Percentiles rank a stretch among this genome's conserved stretches.
Conservation (phyloP, 768 basidiomycete genomes). For the Termitomyces sp. region DNA sequence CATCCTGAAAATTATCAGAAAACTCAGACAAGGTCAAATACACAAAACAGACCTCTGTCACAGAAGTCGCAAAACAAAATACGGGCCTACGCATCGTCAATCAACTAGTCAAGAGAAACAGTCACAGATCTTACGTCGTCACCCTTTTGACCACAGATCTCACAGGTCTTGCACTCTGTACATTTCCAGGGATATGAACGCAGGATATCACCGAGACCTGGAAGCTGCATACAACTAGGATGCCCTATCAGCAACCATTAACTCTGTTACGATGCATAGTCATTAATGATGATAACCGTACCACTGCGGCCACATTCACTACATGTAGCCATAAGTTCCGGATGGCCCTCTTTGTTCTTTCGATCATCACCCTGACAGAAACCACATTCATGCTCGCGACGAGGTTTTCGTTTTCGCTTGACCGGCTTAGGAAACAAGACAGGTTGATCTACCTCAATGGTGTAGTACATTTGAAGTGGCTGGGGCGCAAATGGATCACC, state of each 20-base stretch:
- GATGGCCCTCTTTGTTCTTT: conserved; percentile 48
- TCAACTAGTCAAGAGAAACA: background rate
- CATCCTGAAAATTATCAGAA: conserved; percentile 44
- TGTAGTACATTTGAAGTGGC: conserved; percentile 44
- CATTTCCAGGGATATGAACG: conserved; percentile 81
- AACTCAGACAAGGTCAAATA: conserved; percentile 8
- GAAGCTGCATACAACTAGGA: conserved; percentile 74
- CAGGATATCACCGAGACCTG: conserved; percentile 53
- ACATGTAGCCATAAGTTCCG: conserved; percentile 75
- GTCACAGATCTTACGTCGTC: conserved; percentile 66
- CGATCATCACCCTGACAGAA: conserved; percentile 69
- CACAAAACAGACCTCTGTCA: conserved; percentile 62
- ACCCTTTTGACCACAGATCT: conserved; percentile 78
- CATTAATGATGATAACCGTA: conserved; percentile 26
- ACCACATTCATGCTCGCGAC: conserved; percentile 64
- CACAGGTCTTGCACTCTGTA: conserved; percentile 88
- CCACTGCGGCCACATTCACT: conserved; percentile 80
- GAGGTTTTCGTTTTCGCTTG: conserved; percentile 39
- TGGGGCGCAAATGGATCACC: conserved; percentile 81
- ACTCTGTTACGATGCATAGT: background rate
- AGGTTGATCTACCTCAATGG: conserved; percentile 37
- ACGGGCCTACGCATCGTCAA: conserved; percentile 44
- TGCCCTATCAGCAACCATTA: conserved; percentile 49
- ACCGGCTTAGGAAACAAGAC: conserved; percentile 37
- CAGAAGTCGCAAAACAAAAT: conserved; percentile 93